Evolutionary conservation across 148 eudicot species (phyloP).

Genomic region (Gaultheria prostrata): DNA sequence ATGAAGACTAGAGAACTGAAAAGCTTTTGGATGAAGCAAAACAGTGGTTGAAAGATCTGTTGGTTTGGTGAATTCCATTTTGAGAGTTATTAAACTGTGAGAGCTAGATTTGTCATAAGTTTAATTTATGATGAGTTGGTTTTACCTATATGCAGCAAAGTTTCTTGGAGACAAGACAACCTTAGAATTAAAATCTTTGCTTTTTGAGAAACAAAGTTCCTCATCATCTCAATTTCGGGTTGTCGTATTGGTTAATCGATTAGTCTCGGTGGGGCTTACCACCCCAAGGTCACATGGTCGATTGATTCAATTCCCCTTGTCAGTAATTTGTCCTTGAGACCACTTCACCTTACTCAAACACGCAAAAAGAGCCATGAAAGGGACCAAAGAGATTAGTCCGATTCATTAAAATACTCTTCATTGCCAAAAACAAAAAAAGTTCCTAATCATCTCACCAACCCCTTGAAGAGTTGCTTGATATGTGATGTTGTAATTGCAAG

Average conservation of each 20-base stretch:
- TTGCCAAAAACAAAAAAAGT: too few relatives aligned
- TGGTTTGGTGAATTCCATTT: conserved; percentile 19
- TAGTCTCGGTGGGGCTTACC: too few relatives aligned
- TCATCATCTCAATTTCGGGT: neutral
- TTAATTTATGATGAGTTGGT: neutral
- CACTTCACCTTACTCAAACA: too few relatives aligned
- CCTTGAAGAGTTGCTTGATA: neutral
- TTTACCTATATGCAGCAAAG: neutral
- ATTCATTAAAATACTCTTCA: too few relatives aligned
- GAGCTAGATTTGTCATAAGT: neutral
- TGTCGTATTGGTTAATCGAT: too few relatives aligned
- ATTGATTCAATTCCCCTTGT: too few relatives aligned
- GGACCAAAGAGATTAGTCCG: too few relatives aligned
- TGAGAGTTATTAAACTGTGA: neutral
- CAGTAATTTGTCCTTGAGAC: too few relatives aligned
- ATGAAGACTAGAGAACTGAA: conserved; percentile 33
- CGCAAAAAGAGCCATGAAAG: too few relatives aligned
- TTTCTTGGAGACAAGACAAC: neutral
- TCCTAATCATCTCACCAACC: neutral
- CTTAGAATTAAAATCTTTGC: neutral
- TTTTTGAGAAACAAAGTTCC: neutral
- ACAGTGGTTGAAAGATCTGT: conserved; percentile 25
- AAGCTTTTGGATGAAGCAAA: conserved; percentile 35
- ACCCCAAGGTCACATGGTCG: too few relatives aligned
- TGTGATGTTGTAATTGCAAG: too few relatives aligned